These are phyloP conservation scores for Thelephora ganbajun DNA, from an alignment of 768 basidiomycete genomes.

Conservation along the genomic window DNA sequence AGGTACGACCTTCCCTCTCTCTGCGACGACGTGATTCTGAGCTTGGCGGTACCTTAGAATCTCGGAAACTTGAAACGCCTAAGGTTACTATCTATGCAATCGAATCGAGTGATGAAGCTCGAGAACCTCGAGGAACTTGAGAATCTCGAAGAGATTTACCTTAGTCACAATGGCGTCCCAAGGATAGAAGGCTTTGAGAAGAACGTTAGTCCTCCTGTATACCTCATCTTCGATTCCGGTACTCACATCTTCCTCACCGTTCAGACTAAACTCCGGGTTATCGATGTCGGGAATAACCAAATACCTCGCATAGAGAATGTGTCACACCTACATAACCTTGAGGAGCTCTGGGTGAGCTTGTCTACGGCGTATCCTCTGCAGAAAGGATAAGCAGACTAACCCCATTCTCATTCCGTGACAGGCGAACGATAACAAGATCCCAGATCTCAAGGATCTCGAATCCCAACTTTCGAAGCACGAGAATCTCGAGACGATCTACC, in stretches of 20 bases:
- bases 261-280: constrained; percentile 57
- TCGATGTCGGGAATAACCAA: constrained; percentile 84
- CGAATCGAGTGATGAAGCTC: constrained; percentile 82
- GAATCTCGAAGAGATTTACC: constrained; percentile 77
- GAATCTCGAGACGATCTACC: constrained; percentile 76
- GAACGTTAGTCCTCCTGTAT: constrained; percentile 38
- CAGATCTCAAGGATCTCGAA: constrained; percentile 53
- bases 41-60: constrained; percentile 31
- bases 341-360: constrained; percentile 82
- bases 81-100: constrained; percentile 80
- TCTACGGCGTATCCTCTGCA: not conserved
- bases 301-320: constrained; percentile 70
- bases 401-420: constrained; percentile 19
- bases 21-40: not conserved
- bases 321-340: constrained; percentile 60
- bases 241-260: not conserved
- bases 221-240: not conserved
- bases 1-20: constrained; percentile 31
- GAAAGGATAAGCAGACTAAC: not conserved
- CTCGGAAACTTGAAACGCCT: constrained; percentile 57
- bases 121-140: constrained; percentile 65
- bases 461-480: constrained; percentile 44
- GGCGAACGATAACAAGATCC: constrained; percentile 83
- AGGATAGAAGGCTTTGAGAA: constrained; percentile 73
- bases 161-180: constrained; percentile 87